Conservation (phyloP, 768 basidiomycete species). For the Gymnopilus dilepis region DNA sequence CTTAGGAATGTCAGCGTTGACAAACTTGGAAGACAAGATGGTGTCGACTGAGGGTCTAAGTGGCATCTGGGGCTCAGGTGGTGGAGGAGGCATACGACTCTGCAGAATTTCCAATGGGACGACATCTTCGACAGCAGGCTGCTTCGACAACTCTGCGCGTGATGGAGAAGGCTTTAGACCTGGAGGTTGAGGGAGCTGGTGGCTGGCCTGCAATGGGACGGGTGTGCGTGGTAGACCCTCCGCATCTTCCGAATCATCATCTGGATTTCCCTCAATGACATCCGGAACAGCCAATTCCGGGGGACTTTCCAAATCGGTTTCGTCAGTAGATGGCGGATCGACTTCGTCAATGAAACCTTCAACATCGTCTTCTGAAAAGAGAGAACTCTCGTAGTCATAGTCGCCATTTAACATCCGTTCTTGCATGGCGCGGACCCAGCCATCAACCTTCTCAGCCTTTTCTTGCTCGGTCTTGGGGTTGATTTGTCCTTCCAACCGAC, state of each 20-base stretch:
- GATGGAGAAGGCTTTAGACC: conserved; percentile 36
- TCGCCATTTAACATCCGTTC: conserved; percentile 69
- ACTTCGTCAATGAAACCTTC: conserved; percentile 34
- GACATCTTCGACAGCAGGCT: conserved; percentile 61
- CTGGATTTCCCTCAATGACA: conserved; percentile 20
- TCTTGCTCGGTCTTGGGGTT: conserved; percentile 73
- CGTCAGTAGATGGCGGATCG: conserved; percentile 22
- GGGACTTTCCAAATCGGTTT: conserved; percentile 23
- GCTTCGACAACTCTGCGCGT: conserved; percentile 41
- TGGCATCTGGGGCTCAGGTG: conserved; percentile 23
- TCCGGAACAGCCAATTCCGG: conserved; percentile 18
- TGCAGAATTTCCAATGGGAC: conserved; percentile 71
- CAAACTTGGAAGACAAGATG: conserved; percentile 41
- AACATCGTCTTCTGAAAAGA: conserved; percentile 49
- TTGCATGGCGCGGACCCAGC: conserved; percentile 78
- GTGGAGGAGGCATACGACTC: conserved; percentile 52
- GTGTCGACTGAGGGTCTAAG: conserved; percentile 19
- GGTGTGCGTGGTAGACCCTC: conserved; percentile 37
- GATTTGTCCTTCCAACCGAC: conserved; percentile 84
- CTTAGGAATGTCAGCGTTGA: conserved; percentile 42
- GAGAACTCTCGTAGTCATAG: conserved; percentile 65
- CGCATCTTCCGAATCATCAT: conserved; percentile 29
- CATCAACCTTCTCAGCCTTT: conserved; percentile 78
- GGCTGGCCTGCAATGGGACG: conserved; percentile 35
- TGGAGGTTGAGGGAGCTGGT: conserved; percentile 32